A percentile compares a stretch with the other conserved stretches of the same genome.
These are phyloP conservation scores for Fusarium graminum DNA, from an alignment of 2,329 filamentous ascomycete species.

Conservation along the genomic window DNA sequence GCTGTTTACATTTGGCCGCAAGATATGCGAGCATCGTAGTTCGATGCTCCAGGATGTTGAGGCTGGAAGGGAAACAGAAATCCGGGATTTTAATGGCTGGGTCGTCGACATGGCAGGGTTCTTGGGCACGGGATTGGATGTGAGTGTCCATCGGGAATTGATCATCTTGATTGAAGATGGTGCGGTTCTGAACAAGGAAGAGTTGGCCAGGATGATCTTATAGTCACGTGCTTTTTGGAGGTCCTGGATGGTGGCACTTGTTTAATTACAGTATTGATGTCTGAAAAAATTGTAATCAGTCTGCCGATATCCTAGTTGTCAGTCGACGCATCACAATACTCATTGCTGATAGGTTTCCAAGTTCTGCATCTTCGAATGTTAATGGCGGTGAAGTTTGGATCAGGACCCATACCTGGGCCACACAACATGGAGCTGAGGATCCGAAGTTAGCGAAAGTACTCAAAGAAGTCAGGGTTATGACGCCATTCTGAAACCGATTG, in stretches of 20 bases:
- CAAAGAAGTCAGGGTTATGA: too few relatives aligned
- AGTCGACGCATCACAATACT: too few relatives aligned
- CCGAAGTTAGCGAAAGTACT: too few relatives aligned
- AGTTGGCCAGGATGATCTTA: not conserved
- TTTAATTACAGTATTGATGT: not conserved
- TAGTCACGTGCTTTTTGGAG: not conserved
- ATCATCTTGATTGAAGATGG: not conserved
- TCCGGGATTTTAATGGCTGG: slow-evolving; percentile 15
- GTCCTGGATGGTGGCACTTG: not conserved
- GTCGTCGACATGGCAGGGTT: slow-evolving; percentile 15
- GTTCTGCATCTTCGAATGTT: not conserved
- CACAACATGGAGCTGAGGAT: too few relatives aligned
- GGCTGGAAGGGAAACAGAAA: not conserved
- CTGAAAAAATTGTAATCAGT: not conserved
- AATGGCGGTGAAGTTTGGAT: too few relatives aligned
- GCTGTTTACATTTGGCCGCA: slow-evolving; percentile 11
- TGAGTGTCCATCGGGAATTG: not conserved
- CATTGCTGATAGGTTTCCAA: too few relatives aligned
- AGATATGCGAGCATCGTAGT: slow-evolving; percentile 15
- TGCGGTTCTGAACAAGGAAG: not conserved
- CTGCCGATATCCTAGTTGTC: too few relatives aligned
- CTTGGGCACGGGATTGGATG: slow-evolving; percentile 1
- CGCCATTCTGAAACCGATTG: too few relatives aligned
- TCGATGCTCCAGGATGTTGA: slow-evolving; percentile 18
- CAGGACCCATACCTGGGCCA: too few relatives aligned